Evolutionary conservation across 139 green algal species (phyloP).

Genomic region (Haematococcus sp.): DNA sequence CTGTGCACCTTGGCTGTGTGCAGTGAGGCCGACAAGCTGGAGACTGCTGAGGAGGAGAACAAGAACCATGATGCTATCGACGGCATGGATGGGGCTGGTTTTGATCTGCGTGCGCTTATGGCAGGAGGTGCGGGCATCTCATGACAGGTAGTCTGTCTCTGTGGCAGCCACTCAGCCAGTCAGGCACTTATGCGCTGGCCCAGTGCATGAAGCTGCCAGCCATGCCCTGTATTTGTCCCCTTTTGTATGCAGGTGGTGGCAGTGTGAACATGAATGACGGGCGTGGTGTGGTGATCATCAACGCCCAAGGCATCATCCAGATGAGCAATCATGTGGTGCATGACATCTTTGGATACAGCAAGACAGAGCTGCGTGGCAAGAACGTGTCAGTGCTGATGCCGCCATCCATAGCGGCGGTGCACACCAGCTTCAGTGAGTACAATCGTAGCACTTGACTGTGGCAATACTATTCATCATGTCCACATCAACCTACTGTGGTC

Average conservation of each 20-base stretch:
- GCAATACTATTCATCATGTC: too few species aligned
- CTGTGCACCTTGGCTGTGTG: too few species aligned
- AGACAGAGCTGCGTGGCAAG: constrained; percentile 44
- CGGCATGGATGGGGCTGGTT: too few species aligned
- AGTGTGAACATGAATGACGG: too few species aligned
- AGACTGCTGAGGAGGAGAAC: constrained; percentile 20
- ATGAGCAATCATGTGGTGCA: constrained; percentile 15
- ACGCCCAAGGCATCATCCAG: constrained; percentile 24
- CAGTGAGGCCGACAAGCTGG: constrained; percentile 37
- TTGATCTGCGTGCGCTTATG: background rate
- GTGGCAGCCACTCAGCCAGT: too few species aligned
- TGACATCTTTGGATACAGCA: constrained; percentile 35
- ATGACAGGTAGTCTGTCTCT: too few species aligned
- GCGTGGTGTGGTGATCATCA: constrained; percentile 27
- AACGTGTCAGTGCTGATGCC: constrained; percentile 49
- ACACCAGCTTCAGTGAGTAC: constrained; percentile 38
- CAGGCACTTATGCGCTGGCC: too few species aligned
- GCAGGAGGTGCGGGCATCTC: constrained; percentile 20
- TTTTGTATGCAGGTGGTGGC: too few species aligned
- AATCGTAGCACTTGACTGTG: too few species aligned
- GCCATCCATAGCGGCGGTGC: constrained; percentile 24
- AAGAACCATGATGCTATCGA: constrained; percentile 5
- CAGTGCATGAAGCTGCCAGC: too few species aligned
- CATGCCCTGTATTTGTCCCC: too few species aligned
- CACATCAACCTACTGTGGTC: too few species aligned